Evolutionary conservation across 805 yeast species (phyloP).

Genomic region (Myxozyma sirexii): DNA sequence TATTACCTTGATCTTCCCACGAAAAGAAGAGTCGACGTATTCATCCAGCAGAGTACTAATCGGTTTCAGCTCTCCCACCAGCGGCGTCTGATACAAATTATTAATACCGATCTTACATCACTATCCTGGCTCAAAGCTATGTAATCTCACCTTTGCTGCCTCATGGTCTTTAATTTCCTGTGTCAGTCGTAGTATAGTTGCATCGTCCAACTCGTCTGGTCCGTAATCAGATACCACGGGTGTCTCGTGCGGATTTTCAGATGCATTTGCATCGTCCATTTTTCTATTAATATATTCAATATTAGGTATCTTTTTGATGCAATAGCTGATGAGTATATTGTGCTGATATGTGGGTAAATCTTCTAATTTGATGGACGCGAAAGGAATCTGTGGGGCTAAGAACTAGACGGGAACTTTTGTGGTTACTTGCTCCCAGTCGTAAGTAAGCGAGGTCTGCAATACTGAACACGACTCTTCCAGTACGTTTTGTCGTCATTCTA

Average conservation of each 20-base stretch:
- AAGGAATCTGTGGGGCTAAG: too few species aligned
- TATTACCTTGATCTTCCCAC: slow-evolving; percentile 27
- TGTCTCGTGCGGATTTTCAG: neutral
- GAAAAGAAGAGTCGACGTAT: slow-evolving; percentile 29
- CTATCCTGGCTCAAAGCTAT: neutral
- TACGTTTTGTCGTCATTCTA: too few species aligned
- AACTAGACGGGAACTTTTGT: too few species aligned
- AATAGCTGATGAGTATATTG: too few species aligned
- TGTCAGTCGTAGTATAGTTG: slow-evolving; percentile 32
- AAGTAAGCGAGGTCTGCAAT: too few species aligned
- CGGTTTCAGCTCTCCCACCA: slow-evolving; percentile 29
- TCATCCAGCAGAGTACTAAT: slow-evolving; percentile 23
- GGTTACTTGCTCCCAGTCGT: too few species aligned
- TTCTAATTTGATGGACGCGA: too few species aligned
- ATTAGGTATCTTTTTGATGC: too few species aligned
- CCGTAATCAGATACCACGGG: slow-evolving; percentile 11
- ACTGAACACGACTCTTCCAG: too few species aligned
- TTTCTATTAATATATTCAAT: too few species aligned
- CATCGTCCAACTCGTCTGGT: slow-evolving; percentile 32
- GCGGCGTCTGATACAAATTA: slow-evolving; percentile 18
- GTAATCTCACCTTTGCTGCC: slow-evolving; percentile 25
- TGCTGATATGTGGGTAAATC: too few species aligned
- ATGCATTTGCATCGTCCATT: neutral
- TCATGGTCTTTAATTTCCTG: slow-evolving; percentile 34
- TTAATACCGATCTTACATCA: neutral